These are phyloP conservation scores for Pluteus cervinus DNA, from an alignment of 768 basidiomycete species.

Conservation along the genomic window DNA sequence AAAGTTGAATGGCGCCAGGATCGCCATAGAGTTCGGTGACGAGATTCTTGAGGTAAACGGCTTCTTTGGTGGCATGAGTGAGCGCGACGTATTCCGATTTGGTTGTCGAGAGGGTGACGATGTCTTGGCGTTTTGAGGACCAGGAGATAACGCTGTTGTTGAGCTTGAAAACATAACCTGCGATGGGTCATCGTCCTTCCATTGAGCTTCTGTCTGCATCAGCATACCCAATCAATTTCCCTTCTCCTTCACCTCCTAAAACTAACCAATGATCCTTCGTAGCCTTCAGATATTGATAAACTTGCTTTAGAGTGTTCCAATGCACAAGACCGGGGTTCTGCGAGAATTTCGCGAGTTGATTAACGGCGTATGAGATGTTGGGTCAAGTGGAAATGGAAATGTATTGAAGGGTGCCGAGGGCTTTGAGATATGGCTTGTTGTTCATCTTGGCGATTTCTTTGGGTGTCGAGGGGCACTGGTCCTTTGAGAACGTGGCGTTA, in stretches of 20 bases:
- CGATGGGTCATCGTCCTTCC: too few relatives aligned
- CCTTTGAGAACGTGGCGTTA: constrained; percentile 1
- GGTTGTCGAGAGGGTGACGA: constrained; percentile 16
- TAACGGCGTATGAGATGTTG: constrained; percentile 24
- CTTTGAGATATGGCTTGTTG: constrained; percentile 17
- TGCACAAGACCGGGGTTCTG: constrained; percentile 18
- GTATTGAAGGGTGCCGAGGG: constrained; percentile 22
- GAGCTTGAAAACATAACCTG: constrained; percentile 17
- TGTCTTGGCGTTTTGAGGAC: constrained; percentile 22
- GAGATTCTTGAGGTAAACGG: too few relatives aligned
- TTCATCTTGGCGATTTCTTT: constrained; percentile 10
- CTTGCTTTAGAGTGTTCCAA: constrained; percentile 18
- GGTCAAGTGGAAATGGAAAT: constrained; percentile 18
- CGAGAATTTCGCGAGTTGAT: constrained; percentile 14
- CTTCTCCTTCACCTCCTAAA: constrained; percentile 12
- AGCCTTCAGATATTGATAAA: constrained; percentile 30
- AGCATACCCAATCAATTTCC: constrained; percentile 17
- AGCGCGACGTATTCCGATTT: constrained; percentile 12
- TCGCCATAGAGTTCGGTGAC: constrained; percentile 2
- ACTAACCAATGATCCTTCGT: constrained; percentile 16
- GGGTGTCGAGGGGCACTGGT: constrained; percentile 7
- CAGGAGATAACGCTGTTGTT: constrained; percentile 21
- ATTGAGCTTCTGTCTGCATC: constrained; percentile 5
- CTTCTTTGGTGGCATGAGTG: constrained; percentile 8
- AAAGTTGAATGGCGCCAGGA: too few relatives aligned